phyloP scores from a whole-genome alignment of 345 rosid genomes.

The Fremontodendron californicum region DNA sequence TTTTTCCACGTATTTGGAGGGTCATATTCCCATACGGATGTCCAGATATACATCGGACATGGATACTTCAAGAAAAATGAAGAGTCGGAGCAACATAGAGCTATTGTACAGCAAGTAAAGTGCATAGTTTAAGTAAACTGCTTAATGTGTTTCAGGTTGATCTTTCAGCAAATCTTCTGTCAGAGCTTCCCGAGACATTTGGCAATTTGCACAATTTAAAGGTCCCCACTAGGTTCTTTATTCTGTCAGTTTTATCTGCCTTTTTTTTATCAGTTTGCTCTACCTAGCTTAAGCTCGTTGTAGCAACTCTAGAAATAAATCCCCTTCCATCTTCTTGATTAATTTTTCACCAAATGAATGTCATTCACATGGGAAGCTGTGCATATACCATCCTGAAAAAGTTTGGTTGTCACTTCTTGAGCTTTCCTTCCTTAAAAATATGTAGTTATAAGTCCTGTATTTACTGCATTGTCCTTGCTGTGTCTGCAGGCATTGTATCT shows the following conservation, averaged over 20 bases:
- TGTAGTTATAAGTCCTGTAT: not conserved
- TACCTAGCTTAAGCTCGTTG: not conserved
- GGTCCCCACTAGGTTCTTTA: conserved; percentile 35
- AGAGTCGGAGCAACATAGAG: too few species aligned
- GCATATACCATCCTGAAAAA: not conserved
- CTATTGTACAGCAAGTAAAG: not conserved
- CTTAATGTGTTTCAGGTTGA: conserved; percentile 55
- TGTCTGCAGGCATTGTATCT: conserved; percentile 56
- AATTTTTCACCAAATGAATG: not conserved
- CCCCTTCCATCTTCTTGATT: not conserved
- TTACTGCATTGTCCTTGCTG: not conserved
- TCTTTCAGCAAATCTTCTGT: conserved; percentile 76
- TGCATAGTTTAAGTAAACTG: conserved; percentile 3
- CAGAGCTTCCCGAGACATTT: conserved; percentile 59
- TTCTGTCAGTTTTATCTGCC: not conserved
- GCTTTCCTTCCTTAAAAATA: not conserved
- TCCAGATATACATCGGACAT: too few species aligned
- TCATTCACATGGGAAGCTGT: not conserved
- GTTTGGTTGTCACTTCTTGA: not conserved
- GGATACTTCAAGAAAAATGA: too few species aligned
- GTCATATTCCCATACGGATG: too few species aligned
- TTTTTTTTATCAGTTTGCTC: not conserved
- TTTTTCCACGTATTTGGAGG: too few species aligned
- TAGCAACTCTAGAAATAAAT: not conserved
- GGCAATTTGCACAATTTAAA: conserved; percentile 56